Evolutionary conservation across 768 basidiomycete genomes (phyloP).

Genomic region (Neoboletus subvelutipes): DNA sequence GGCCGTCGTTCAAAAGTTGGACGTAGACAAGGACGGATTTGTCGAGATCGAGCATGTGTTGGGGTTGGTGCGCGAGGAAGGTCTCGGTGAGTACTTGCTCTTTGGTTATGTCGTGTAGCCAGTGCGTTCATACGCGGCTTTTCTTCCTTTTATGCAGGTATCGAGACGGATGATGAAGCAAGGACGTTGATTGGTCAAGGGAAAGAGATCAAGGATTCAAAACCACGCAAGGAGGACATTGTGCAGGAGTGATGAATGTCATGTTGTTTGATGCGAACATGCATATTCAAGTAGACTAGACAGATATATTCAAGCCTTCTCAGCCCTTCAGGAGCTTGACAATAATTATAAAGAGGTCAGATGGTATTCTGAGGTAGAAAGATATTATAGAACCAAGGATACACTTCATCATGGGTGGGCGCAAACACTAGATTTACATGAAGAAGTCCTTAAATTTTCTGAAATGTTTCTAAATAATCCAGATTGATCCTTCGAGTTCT

Average conservation of each 20-base stretch:
- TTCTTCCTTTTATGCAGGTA: constrained; percentile 45
- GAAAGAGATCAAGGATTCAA: constrained; percentile 72
- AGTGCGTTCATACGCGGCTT: not conserved
- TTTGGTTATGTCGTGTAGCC: not conserved
- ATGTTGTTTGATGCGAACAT: constrained; percentile 18
- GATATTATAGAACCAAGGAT: too few relatives aligned
- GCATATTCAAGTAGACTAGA: constrained; percentile 13
- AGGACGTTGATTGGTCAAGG: constrained; percentile 82
- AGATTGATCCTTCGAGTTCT: too few relatives aligned
- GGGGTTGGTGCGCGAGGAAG: constrained; percentile 84
- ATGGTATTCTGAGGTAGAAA: not conserved
- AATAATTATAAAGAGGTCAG: too few relatives aligned
- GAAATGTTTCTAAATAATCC: too few relatives aligned
- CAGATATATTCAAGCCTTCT: not conserved
- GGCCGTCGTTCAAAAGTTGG: constrained; percentile 87
- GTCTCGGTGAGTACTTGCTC: constrained; percentile 54
- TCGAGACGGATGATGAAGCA: constrained; percentile 82
- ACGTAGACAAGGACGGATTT: constrained; percentile 94
- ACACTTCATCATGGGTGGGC: too few relatives aligned
- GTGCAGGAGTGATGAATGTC: constrained; percentile 58
- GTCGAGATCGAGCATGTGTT: constrained; percentile 95
- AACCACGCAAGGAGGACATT: constrained; percentile 95
- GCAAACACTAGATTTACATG: too few relatives aligned
- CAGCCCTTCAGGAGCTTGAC: too few relatives aligned
- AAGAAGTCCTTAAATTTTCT: too few relatives aligned